phyloP scores from a whole-genome alignment of 306 rosid species.

The Glycyrrhiza uralensis region DNA sequence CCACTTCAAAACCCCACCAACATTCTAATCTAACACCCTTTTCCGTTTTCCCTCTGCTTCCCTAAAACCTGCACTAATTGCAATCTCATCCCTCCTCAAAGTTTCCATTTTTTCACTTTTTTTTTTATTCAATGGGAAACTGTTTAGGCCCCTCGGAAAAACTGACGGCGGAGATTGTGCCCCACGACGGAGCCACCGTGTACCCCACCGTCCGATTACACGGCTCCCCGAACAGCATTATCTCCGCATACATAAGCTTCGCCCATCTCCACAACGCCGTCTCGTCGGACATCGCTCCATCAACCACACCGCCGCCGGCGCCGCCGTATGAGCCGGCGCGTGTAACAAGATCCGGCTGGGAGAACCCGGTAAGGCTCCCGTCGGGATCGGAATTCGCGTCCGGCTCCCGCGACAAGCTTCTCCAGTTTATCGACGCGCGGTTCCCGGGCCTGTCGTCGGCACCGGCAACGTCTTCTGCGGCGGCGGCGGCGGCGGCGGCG shows the following conservation, averaged over 20 bases:
- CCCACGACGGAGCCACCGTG: conserved; percentile 40
- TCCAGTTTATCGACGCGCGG: conserved; percentile 49
- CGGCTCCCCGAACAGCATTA: conserved; percentile 50
- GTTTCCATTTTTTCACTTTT: neutral
- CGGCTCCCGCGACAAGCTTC: conserved; percentile 53
- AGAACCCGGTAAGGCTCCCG: conserved; percentile 30
- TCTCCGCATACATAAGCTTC: conserved; percentile 58
- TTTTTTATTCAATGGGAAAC: conserved; percentile 45
- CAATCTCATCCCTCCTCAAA: neutral
- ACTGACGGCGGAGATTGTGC: conserved; percentile 69
- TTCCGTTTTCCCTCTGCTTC: neutral
- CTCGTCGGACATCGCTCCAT: neutral
- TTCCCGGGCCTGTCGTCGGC: conserved; percentile 35
- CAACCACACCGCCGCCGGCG: neutral
- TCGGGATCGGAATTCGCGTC: conserved; percentile 43
- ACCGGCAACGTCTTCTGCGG: conserved; percentile 20
- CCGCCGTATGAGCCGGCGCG: neutral
- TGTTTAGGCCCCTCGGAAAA: conserved; percentile 44
- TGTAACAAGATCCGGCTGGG: conserved; percentile 3
- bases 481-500: neutral
- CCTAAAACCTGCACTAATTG: neutral
- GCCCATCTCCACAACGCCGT: conserved; percentile 47
- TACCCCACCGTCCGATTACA: conserved; percentile 45
- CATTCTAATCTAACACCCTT: neutral
- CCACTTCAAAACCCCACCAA: neutral